These are phyloP conservation scores for Yamadazyma songkhlaensis DNA, from an alignment of 1,139 yeast species.

Conservation along the genomic window DNA sequence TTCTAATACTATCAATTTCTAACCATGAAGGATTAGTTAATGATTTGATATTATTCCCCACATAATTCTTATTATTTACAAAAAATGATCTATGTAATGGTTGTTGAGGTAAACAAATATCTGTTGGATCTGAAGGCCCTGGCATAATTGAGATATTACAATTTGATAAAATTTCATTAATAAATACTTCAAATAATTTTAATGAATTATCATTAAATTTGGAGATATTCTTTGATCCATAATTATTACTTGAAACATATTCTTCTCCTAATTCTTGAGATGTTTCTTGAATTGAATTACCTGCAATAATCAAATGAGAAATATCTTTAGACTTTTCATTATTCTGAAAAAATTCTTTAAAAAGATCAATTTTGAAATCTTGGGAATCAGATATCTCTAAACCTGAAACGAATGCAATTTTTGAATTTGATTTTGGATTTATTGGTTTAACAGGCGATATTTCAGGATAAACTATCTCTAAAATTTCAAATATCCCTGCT, in stretches of 20 bases:
- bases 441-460: slow-evolving; percentile 54
- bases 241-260: slow-evolving; percentile 40
- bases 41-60: slow-evolving; percentile 39
- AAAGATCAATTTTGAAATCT: slow-evolving; percentile 52
- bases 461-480: slow-evolving; percentile 74
- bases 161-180: slow-evolving; percentile 56
- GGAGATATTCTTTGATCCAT: slow-evolving; percentile 52
- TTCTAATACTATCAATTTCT: slow-evolving; percentile 47
- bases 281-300: slow-evolving; percentile 53
- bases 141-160: slow-evolving; percentile 80
- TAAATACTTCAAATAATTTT: slow-evolving; percentile 49
- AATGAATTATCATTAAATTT: slow-evolving; percentile 45
- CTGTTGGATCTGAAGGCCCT: slow-evolving; percentile 82
- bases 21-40: slow-evolving; percentile 81
- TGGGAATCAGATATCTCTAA: slow-evolving; percentile 51
- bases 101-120: slow-evolving; percentile 83
- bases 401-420: slow-evolving; percentile 73
- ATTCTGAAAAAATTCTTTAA: slow-evolving; percentile 72
- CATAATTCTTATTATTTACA: slow-evolving; percentile 40
- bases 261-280: slow-evolving; percentile 23
- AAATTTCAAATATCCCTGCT: slow-evolving; percentile 81
- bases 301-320: slow-evolving; percentile 65
- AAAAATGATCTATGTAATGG: slow-evolving; percentile 78
- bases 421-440: slow-evolving; percentile 10
- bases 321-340: slow-evolving; percentile 30